These are phyloP conservation scores for Knufia petricola DNA, from an alignment of 2,329 filamentous ascomycete species.

Conservation along the genomic window DNA sequence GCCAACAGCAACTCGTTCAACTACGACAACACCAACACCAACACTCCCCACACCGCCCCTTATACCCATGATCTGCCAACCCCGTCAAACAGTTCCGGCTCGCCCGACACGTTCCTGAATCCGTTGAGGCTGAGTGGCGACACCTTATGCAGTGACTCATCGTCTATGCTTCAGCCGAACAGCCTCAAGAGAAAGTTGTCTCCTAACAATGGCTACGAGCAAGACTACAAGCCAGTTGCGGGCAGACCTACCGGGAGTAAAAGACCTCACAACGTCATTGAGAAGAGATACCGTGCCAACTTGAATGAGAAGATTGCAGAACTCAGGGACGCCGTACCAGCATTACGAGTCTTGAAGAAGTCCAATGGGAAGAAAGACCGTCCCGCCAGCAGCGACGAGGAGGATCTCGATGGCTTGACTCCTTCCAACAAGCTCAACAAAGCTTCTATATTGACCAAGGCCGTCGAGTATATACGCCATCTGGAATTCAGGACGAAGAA, in stretches of 20 bases:
- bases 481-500: constrained; percentile 82
- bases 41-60: constrained; percentile 20
- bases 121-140: constrained; percentile 22
- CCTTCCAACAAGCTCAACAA: constrained; percentile 94
- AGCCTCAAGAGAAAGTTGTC: constrained; percentile 62
- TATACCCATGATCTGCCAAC: constrained; percentile 20
- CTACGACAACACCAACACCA: constrained; percentile 12
- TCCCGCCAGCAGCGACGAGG: constrained; percentile 65
- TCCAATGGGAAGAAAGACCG: constrained; percentile 40
- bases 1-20: constrained; percentile 17
- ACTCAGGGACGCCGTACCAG: constrained; percentile 82
- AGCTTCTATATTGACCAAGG: constrained; percentile 90
- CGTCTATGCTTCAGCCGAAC: constrained; percentile 12
- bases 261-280: constrained; percentile 96
- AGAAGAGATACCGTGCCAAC: constrained; percentile 93
- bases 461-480: constrained; percentile 91
- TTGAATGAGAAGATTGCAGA: constrained; percentile 95
- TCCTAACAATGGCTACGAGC: constrained; percentile 37
- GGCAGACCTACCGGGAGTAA: constrained; percentile 58
- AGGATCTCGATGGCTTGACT: constrained; percentile 71
- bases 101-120: constrained; percentile 19
- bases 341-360: constrained; percentile 73
- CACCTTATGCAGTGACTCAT: constrained; percentile 16
- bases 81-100: constrained; percentile 22
- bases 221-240: constrained; percentile 53